Conservation (phyloP, 2,329 filamentous ascomycete genomes). For the Aureobasidium musti region DNA sequence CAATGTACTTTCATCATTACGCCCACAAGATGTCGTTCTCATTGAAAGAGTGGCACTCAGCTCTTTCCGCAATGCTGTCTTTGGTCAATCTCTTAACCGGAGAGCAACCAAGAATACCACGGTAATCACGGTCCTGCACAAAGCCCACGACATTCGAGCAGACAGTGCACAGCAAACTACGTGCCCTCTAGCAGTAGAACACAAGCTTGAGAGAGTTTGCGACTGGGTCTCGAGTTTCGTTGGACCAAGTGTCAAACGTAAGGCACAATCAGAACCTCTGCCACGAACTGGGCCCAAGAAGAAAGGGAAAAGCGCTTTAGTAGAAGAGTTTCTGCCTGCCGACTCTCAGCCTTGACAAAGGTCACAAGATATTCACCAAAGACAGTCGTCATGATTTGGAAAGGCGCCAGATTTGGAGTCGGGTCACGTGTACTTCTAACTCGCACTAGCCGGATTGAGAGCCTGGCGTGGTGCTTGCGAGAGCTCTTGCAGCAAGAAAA, state of each 20-base stretch:
- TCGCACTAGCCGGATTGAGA: neutral
- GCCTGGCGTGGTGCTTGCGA: neutral
- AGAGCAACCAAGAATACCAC: conserved; percentile 68
- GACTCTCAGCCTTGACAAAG: conserved; percentile 20
- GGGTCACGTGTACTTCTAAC: neutral
- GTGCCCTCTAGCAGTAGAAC: conserved; percentile 1
- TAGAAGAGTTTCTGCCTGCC: conserved; percentile 26
- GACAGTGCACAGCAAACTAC: neutral
- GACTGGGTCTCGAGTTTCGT: conserved; percentile 31
- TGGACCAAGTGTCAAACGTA: conserved; percentile 24
- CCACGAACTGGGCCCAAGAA: neutral
- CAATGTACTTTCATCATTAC: conserved; percentile 52
- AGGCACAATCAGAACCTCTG: conserved; percentile 1
- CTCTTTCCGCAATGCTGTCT: conserved; percentile 73
- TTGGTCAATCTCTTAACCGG: conserved; percentile 77
- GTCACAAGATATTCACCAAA: too few species aligned
- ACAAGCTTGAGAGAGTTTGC: conserved; percentile 30
- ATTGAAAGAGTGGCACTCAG: conserved; percentile 77
- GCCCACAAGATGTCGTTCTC: conserved; percentile 74
- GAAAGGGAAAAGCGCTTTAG: neutral
- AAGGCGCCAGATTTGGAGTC: too few species aligned
- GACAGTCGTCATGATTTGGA: too few species aligned
- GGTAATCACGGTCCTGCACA: conserved; percentile 49
- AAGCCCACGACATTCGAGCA: neutral
- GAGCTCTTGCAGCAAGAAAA: neutral